Conservation (phyloP, 805 yeast species). For the Schizosaccharomyces japonicus region DNA sequence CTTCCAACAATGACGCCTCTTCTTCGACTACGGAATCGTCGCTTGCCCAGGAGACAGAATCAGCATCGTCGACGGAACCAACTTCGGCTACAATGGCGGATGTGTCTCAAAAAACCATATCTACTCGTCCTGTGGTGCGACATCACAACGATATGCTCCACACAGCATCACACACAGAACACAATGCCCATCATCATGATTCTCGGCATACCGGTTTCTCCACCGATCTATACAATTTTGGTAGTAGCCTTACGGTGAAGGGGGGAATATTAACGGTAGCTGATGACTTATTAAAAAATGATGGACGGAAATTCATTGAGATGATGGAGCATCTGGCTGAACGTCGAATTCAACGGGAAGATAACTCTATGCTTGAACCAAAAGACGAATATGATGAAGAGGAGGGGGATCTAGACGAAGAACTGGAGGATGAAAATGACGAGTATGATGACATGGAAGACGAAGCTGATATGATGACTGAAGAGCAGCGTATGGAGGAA, state of each 20-base stretch:
- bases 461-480: constrained; percentile 14
- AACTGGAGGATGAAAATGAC: constrained; percentile 13
- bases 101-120: too few species aligned
- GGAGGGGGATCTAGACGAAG: constrained; percentile 13
- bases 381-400: constrained; percentile 17
- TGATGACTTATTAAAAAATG: constrained; percentile 52
- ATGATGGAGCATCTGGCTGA: constrained; percentile 58
- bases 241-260: constrained; percentile 15
- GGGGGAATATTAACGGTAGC: constrained; percentile 39
- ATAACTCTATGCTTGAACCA: constrained; percentile 15
- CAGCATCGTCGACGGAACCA: too few species aligned
- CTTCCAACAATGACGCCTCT: too few species aligned
- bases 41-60: too few species aligned
- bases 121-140: too few species aligned
- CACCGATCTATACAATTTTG: constrained; percentile 14
- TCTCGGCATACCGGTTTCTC: too few species aligned
- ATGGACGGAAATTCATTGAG: constrained; percentile 54
- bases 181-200: too few species aligned
- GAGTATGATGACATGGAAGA: constrained; percentile 9
- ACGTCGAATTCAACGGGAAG: constrained; percentile 21
- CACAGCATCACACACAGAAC: too few species aligned
- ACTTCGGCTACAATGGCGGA: too few species aligned
- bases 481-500: constrained; percentile 48
- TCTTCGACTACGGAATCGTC: too few species aligned
- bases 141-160: too few species aligned